Evolutionary conservation across 164 flowering plant species (phyloP).

Genomic region (Paratinospora sagittata): DNA sequence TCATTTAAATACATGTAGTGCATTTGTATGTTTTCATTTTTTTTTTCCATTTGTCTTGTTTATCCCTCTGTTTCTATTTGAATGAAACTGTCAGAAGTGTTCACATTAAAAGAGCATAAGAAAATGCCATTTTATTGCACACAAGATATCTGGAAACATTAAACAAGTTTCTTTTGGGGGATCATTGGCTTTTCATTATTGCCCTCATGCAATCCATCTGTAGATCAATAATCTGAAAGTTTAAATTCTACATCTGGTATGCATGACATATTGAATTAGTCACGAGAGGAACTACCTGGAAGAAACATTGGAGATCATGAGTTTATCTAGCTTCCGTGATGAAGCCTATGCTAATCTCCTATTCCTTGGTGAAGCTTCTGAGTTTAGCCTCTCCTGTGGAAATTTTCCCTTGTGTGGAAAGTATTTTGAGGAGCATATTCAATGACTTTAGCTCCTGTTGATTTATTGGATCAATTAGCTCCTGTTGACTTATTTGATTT

Average conservation of each 20-base stretch:
- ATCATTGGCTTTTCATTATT: too few relatives aligned
- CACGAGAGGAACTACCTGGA: not conserved
- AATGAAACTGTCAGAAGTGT: too few relatives aligned
- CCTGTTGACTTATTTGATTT: not conserved
- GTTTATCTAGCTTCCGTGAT: not conserved
- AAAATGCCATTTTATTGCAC: too few relatives aligned
- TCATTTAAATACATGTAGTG: not conserved
- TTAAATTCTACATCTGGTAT: not conserved
- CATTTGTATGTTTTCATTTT: too few relatives aligned
- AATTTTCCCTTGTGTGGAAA: too few relatives aligned
- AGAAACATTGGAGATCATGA: not conserved
- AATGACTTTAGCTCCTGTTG: not conserved
- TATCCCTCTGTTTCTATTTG: too few relatives aligned
- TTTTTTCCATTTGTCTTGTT: too few relatives aligned
- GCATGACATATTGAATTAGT: not conserved
- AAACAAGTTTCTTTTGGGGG: too few relatives aligned
- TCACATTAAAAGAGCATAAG: too few relatives aligned
- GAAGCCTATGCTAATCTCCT: not conserved
- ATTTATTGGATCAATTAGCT: not conserved
- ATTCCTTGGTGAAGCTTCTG: not conserved
- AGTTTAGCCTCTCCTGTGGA: not conserved
- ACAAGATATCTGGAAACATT: too few relatives aligned
- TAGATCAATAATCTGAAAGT: not conserved
- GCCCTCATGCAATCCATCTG: too few relatives aligned
- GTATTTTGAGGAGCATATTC: not conserved